Percentiles rank a stretch among this genome's conserved stretches.
These are phyloP conservation scores for Fusarium sp. DNA, from an alignment of 2,329 filamentous ascomycete genomes.

Conservation along the genomic window DNA sequence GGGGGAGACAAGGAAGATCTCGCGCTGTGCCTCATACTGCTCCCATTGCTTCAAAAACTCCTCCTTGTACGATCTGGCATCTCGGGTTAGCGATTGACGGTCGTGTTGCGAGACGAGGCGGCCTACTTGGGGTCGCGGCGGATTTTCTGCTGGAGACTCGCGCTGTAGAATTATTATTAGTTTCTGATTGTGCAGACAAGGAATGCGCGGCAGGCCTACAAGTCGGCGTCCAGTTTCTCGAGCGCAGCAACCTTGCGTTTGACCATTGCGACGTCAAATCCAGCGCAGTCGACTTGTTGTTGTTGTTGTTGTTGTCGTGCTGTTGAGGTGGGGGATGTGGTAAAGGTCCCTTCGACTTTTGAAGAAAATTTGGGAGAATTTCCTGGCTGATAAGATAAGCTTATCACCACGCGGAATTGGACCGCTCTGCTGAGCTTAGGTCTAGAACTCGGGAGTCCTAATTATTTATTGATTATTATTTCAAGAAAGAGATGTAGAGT, in stretches of 20 bases:
- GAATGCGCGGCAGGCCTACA: slow-evolving; percentile 58
- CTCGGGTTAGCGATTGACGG: slow-evolving; percentile 20
- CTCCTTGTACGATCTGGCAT: slow-evolving; percentile 79
- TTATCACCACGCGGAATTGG: slow-evolving; percentile 21
- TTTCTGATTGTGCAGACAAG: slow-evolving; percentile 1
- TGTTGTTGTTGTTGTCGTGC: slow-evolving; percentile 25
- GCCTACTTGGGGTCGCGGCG: slow-evolving; percentile 80
- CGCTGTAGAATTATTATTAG: slow-evolving; percentile 58
- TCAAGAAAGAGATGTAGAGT: no score
- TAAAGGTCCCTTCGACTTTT: slow-evolving; percentile 21
- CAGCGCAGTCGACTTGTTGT: slow-evolving; percentile 5
- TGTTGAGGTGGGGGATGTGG: slow-evolving; percentile 16
- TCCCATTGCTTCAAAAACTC: slow-evolving; percentile 89
- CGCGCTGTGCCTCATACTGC: slow-evolving; percentile 89
- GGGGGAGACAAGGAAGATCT: slow-evolving; percentile 89
- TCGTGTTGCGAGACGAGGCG: neutral
- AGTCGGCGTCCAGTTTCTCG: slow-evolving; percentile 93
- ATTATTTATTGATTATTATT: no score
- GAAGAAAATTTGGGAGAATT: slow-evolving; percentile 37
- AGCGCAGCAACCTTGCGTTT: slow-evolving; percentile 92
- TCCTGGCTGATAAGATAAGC: slow-evolving; percentile 37
- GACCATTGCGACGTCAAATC: slow-evolving; percentile 62
- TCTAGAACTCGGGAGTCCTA: neutral
- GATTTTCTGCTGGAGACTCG: slow-evolving; percentile 92
- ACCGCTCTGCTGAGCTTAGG: slow-evolving; percentile 19